These are phyloP conservation scores for Solanum dulcamara DNA, from an alignment of 257 asterid species.

Conservation along the genomic window DNA sequence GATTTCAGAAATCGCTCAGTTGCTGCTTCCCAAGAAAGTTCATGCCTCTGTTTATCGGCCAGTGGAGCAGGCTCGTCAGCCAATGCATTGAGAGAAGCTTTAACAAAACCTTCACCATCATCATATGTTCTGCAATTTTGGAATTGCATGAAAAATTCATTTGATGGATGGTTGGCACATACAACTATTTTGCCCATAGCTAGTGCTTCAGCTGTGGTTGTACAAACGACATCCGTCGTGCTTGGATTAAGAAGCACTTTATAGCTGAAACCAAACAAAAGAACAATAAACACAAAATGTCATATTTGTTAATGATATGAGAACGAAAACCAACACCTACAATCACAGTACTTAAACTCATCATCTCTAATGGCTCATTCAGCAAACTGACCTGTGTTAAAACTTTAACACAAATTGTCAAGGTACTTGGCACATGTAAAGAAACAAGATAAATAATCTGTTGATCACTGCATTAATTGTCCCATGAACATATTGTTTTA, in stretches of 20 bases:
- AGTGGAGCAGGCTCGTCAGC: slow-evolving; percentile 63
- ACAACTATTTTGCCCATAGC: slow-evolving; percentile 97
- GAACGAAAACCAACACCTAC: not conserved
- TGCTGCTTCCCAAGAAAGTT: slow-evolving; percentile 98
- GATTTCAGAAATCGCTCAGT: slow-evolving; percentile 65
- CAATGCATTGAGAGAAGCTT: slow-evolving; percentile 56
- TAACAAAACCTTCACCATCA: slow-evolving; percentile 52
- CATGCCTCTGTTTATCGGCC: slow-evolving; percentile 63
- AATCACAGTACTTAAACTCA: not conserved
- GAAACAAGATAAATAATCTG: not conserved
- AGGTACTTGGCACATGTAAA: not conserved
- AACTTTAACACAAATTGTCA: not conserved
- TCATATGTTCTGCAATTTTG: slow-evolving; percentile 83
- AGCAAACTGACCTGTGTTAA: not conserved
- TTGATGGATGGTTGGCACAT: slow-evolving; percentile 92
- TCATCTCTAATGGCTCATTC: not conserved
- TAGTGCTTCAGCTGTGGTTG: slow-evolving; percentile 94
- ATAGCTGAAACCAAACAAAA: slow-evolving; percentile 36
- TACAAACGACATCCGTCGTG: slow-evolving; percentile 98
- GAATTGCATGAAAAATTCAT: slow-evolving; percentile 93
- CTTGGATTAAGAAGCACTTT: slow-evolving; percentile 94
- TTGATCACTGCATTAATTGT: not conserved
- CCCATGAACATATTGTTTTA: not conserved
- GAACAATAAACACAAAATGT: not conserved
- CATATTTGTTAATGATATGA: not conserved